Evolutionary conservation across 148 eudicot genomes (phyloP), one percentile per base, ranked within the genome.

Genomic region (Vaccinium vitisidaea): DNA sequence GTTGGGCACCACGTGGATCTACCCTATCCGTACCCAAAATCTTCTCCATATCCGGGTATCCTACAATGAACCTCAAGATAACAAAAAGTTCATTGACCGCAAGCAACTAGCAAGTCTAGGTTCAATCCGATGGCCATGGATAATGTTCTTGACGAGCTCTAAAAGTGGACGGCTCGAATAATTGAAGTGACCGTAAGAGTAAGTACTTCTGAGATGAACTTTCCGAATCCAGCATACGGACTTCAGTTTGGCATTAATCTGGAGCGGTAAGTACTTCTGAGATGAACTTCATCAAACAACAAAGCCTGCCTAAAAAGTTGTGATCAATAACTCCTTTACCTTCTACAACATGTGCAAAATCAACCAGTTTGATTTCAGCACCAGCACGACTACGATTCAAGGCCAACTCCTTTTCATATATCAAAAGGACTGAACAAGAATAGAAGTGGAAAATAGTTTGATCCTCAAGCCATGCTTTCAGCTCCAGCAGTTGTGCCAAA

Each of bases 381-480:
- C 84, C 83, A 0, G 89, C 82, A 80, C 84, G 70, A 81, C 75
- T 77, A 16, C 89, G 91, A 39, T 88, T 58, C 73, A 81, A 55
- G n/a, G 84, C 86, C 53, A 88, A 86, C 83, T 87, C 93, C 89
- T n/a, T n/a, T n/a, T 94, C 98, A 79, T 84, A 91, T 79, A 88
- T 83, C 79, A n/a, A 97, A 50, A 95, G 91, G 88, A 94, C 59
- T 2, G 98, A 96, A 81, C 95, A 91, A 3, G 94, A 87, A 86
- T 88, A 84, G 77, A 97, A 94, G 69, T 97, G 98, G 70, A n/a
- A n/a, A n/a, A n/a, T n/a, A n/a, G n/a, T n/a, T n/a, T n/a, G n/a
- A n/a, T n/a, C n/a, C n/a, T n/a, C n/a, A 81, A 97, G 94, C 99
- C 99, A 97, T 55, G 94, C 89, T 86, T 97, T 97, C 54, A 97